Conservation (phyloP, 805 yeast species). For the Cyberlindnera veronae region DNA sequence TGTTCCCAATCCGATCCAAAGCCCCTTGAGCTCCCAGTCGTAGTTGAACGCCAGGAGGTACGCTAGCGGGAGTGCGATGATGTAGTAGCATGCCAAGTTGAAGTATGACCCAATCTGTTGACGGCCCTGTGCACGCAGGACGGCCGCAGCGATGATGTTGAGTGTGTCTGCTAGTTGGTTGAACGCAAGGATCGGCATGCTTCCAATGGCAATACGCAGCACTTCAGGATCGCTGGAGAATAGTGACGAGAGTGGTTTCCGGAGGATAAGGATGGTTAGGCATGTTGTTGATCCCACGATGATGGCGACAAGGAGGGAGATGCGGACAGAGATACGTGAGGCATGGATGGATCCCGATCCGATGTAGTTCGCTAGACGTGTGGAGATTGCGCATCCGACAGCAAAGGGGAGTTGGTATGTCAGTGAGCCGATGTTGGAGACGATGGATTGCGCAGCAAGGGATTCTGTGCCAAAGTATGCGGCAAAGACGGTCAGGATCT, state of each 20-base stretch:
- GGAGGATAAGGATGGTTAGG: slow-evolving; percentile 41
- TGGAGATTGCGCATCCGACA: slow-evolving; percentile 64
- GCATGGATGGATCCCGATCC: slow-evolving; percentile 52
- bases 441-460: slow-evolving; percentile 50
- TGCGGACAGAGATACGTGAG: slow-evolving; percentile 40
- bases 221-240: slow-evolving; percentile 66
- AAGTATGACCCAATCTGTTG: slow-evolving; percentile 71
- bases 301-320: slow-evolving; percentile 43
- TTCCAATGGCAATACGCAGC: slow-evolving; percentile 42
- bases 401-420: slow-evolving; percentile 74
- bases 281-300: slow-evolving; percentile 51
- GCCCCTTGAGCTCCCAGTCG: slow-evolving; percentile 51
- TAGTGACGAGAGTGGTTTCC: slow-evolving; percentile 47
- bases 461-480: slow-evolving; percentile 45
- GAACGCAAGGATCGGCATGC: slow-evolving; percentile 63
- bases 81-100: slow-evolving; percentile 68
- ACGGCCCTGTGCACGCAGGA: slow-evolving; percentile 71
- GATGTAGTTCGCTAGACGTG: slow-evolving; percentile 68
- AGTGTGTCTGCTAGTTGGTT: slow-evolving; percentile 69
- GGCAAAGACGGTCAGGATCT: slow-evolving; percentile 64
- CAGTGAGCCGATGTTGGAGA: slow-evolving; percentile 53
- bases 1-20: slow-evolving; percentile 72
- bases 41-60: slow-evolving; percentile 50
- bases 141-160: slow-evolving; percentile 69
- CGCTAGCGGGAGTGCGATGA: slow-evolving; percentile 66